Evolutionary conservation across 768 basidiomycete genomes (phyloP).

Genomic region (Lentinula detonsa): DNA sequence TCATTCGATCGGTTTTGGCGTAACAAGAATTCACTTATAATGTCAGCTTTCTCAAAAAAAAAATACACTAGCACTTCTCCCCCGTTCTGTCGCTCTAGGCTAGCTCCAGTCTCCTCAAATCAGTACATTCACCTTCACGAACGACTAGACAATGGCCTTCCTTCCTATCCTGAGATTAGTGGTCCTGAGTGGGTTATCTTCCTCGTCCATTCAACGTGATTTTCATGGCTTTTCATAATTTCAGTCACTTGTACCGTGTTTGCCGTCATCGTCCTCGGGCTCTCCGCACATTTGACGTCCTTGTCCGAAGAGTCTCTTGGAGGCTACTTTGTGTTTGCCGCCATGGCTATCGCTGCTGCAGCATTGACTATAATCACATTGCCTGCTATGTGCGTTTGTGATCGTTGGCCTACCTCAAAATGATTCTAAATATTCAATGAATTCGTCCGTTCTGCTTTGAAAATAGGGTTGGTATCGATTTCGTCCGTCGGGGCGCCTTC

Average conservation of each 20-base stretch:
- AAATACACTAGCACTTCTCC: neutral
- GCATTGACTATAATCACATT: slow-evolving; percentile 7
- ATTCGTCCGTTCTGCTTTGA: neutral
- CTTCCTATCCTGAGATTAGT: slow-evolving; percentile 12
- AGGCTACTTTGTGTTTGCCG: slow-evolving; percentile 7
- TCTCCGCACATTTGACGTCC: slow-evolving; percentile 9
- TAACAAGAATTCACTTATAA: neutral
- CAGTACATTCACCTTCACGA: no score
- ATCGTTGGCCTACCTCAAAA: neutral
- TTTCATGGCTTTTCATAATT: neutral
- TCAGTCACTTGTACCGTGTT: slow-evolving; percentile 11
- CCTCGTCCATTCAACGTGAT: neutral
- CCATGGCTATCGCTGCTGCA: slow-evolving; percentile 8
- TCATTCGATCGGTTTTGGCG: neutral
- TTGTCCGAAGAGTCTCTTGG: slow-evolving; percentile 2
- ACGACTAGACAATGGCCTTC: slow-evolving; percentile 9
- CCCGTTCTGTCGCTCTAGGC: neutral
- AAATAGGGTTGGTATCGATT: slow-evolving; percentile 7
- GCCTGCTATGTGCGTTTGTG: slow-evolving; percentile 6
- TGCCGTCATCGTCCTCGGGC: slow-evolving; percentile 20
- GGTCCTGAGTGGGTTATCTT: slow-evolving; percentile 9
- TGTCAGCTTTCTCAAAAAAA: neutral
- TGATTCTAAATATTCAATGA: neutral
- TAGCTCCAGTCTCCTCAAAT: neutral
- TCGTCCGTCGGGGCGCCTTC: slow-evolving; percentile 7